Evolutionary conservation across 495 filamentous ascomycete species (phyloP).

Genomic region (Staphylotrichum tortipilum): DNA sequence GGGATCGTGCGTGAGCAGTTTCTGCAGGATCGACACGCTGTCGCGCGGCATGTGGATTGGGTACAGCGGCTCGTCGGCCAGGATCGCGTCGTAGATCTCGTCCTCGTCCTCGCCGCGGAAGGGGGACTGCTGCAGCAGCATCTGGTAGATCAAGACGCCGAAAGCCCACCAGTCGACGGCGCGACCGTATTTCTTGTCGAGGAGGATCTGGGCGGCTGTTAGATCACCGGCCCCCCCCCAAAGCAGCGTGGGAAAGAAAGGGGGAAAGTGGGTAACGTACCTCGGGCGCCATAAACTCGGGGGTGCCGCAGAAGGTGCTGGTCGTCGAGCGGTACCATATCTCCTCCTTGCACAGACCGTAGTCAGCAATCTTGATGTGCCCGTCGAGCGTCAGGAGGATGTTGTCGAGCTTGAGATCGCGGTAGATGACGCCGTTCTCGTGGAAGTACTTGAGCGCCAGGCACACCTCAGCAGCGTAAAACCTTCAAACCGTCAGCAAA

Average conservation of each 20-base stretch:
- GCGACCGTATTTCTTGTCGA: conserved; percentile 97
- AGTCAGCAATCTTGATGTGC: conserved; percentile 98
- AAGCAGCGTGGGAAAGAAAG: too few relatives aligned
- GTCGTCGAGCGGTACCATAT: conserved; percentile 99
- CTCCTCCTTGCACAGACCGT: conserved; percentile 97
- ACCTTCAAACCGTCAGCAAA: conserved; percentile 41
- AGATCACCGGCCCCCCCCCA: too few relatives aligned
- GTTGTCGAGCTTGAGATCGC: conserved; percentile 98
- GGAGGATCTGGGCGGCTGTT: conserved; percentile 85
- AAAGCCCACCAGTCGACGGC: conserved; percentile 99
- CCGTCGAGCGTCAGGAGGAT: conserved; percentile 93
- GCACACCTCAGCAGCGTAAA: conserved; percentile 97
- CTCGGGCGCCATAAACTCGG: conserved; percentile 99
- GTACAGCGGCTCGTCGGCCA: conserved; percentile 95
- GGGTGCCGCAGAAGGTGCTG: conserved; percentile 97
- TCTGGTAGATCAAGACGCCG: conserved; percentile 98
- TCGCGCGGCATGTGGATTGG: conserved; percentile 99
- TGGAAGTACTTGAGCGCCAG: conserved; percentile 98
- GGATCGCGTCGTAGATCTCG: conserved; percentile 98
- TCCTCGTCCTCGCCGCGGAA: conserved; percentile 99
- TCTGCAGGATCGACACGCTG: conserved; percentile 95
- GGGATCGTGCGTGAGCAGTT: conserved; percentile 90
- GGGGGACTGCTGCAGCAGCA: conserved; percentile 96
- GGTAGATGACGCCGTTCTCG: conserved; percentile 98
- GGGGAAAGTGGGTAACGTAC: conserved; percentile 39